phyloP scores from a whole-genome alignment of 2,329 filamentous ascomycete genomes.

The Venturiaceae sp. region DNA sequence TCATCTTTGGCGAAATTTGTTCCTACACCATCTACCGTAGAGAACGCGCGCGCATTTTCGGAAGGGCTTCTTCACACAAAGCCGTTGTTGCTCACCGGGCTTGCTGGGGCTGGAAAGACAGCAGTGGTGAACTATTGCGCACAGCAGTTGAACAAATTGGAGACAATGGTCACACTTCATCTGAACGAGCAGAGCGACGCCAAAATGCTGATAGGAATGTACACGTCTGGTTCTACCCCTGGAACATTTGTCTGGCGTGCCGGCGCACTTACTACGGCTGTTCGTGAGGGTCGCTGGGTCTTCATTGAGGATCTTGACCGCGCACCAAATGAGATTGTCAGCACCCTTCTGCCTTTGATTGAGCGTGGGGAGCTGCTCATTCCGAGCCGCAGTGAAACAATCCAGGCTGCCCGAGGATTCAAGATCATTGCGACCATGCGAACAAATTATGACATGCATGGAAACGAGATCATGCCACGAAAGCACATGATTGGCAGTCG shows the following conservation, averaged over 20 bases:
- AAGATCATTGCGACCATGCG: conserved; percentile 87
- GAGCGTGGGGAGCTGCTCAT: conserved; percentile 87
- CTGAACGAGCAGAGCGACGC: conserved; percentile 97
- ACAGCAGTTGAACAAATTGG: conserved; percentile 65
- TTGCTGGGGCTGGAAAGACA: conserved; percentile 86
- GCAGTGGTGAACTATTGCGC: conserved; percentile 75
- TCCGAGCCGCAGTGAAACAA: conserved; percentile 75
- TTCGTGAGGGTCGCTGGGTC: conserved; percentile 91
- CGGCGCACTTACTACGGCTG: conserved; percentile 87
- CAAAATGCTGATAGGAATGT: conserved; percentile 90
- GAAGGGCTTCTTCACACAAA: conserved; percentile 54
- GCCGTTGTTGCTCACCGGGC: conserved; percentile 72
- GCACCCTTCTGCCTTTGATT: conserved; percentile 82
- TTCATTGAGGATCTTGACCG: conserved; percentile 94
- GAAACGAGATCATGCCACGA: conserved; percentile 61
- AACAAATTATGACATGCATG: conserved; percentile 47
- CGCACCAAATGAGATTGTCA: conserved; percentile 89
- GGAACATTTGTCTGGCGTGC: conserved; percentile 89
- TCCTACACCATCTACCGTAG: conserved; percentile 60
- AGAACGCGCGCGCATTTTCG: conserved; percentile 64
- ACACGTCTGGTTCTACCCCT: conserved; percentile 78
- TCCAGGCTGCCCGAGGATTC: conserved; percentile 76
- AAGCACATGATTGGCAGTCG: conserved; percentile 67
- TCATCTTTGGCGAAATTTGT: conserved; percentile 31
- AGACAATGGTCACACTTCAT: conserved; percentile 84